Conservation (phyloP, 495 filamentous ascomycete genomes). For the Geoglossum glabrum region DNA sequence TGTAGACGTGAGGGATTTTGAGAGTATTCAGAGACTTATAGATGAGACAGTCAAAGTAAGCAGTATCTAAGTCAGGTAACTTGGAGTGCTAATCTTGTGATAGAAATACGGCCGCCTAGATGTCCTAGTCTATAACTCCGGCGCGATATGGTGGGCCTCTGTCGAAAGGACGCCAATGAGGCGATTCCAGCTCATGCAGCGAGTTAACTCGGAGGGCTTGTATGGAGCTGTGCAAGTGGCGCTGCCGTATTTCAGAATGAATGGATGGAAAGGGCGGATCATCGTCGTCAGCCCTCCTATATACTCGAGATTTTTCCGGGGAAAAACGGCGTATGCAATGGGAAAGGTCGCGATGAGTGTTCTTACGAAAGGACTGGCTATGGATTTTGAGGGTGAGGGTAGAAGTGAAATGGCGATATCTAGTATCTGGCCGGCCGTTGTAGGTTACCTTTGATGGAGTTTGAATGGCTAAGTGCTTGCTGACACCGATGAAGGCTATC, state of each 20-base stretch:
- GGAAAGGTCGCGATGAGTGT: conserved; percentile 76
- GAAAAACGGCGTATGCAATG: conserved; percentile 77
- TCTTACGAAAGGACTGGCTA: conserved; percentile 57
- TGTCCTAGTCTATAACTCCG: conserved; percentile 63
- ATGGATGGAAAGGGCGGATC: conserved; percentile 38
- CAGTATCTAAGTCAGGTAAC: not conserved
- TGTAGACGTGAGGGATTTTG: conserved; percentile 47
- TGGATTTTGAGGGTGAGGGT: conserved; percentile 58
- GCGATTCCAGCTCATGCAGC: conserved; percentile 66
- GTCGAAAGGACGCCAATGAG: conserved; percentile 55
- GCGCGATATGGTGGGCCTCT: conserved; percentile 73
- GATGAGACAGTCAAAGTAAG: conserved; percentile 33
- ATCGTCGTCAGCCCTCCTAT: conserved; percentile 74
- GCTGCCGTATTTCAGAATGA: conserved; percentile 38
- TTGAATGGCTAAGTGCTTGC: not conserved
- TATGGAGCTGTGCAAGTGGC: conserved; percentile 46
- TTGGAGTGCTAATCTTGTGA: not conserved
- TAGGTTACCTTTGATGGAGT: conserved; percentile 21
- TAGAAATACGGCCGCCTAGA: conserved; percentile 42
- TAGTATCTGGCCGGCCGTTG: conserved; percentile 63
- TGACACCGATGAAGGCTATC: conserved; percentile 28
- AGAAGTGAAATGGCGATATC: conserved; percentile 52
- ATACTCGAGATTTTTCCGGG: conserved; percentile 65
- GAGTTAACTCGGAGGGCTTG: conserved; percentile 57
- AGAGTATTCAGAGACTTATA: conserved; percentile 42